Evolutionary conservation across 2,329 filamentous ascomycete species (phyloP), one percentile per base, ranked within the genome.

Genomic region (Fusarium vanettenii): DNA sequence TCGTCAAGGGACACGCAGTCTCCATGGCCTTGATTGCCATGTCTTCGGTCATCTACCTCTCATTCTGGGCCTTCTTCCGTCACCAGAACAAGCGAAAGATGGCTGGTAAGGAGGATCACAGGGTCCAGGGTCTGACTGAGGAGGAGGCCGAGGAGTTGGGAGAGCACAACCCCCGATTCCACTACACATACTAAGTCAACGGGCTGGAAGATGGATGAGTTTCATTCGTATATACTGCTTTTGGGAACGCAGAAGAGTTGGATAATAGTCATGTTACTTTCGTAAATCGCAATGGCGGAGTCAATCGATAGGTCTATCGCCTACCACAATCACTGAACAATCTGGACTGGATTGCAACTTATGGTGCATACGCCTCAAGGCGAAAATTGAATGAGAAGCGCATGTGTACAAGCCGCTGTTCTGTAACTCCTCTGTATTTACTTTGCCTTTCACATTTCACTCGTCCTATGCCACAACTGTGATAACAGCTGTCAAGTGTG

Each of bases 1-100:
- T 85, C 69, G 79, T 87, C 48, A 84, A 83, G 45, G 87, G 88
- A 1, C 87, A 89, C 72, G 86, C 86, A 1, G 82, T 89, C 18
- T 88, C 86, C 0, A 81, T 89, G 69, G 81, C 81, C 0, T 78
- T 89, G 73, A 84, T 88, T 0, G 85, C 82, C 3, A 84, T 88
- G 70, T 84, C 86, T 1, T 82, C 82, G 0, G 31, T 85, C 3
- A 79, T 88, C 4, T 89, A 87, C 66, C 63, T 81, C 16, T 79
- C 81, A 0, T 80, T 86, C 16, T 81, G 79, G 79, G 69, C 66
- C 4, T 81, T 67, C 31, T 80, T 81, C 67, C 74, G 75, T 16
- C 70, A 64, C 9, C 76, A 84, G 67, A 88, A 88, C 59, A 80
- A 79, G 74, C 70, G 70, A 2, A 79, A 80, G 64, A 60, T 66